Percentiles rank a stretch among this genome's conserved stretches.
phyloP scores from a whole-genome alignment of 768 basidiomycete species.

The Asterophora parasitica region DNA sequence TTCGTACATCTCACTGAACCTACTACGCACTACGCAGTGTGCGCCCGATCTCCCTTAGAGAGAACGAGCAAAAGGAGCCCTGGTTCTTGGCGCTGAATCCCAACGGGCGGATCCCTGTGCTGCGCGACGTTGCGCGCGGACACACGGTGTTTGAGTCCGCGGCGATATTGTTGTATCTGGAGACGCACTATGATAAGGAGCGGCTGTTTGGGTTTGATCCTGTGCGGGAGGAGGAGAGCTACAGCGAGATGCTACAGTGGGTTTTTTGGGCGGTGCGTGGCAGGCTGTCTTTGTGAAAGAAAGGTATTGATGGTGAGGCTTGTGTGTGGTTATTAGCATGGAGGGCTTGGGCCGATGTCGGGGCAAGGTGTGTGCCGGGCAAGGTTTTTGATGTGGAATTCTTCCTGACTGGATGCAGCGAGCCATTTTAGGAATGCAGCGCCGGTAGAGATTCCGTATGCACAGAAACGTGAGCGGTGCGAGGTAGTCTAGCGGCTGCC shows the following conservation, averaged over 20 bases:
- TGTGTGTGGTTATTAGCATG: conserved; percentile 7
- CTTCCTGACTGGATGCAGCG: conserved; percentile 2
- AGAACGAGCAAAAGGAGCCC: conserved; percentile 24
- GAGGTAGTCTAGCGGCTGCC: background rate
- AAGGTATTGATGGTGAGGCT: background rate
- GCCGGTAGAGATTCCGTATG: conserved; percentile 16
- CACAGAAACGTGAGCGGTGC: conserved; percentile 7
- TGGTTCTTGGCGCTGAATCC: conserved; percentile 36
- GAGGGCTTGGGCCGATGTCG: conserved; percentile 18
- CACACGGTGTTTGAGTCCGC: conserved; percentile 38
- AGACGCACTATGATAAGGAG: conserved; percentile 39
- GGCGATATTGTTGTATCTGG: conserved; percentile 43
- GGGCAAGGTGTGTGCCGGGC: conserved; percentile 14
- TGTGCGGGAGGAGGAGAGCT: conserved; percentile 23
- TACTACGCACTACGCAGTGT: conserved; percentile 6
- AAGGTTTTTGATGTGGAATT: background rate
- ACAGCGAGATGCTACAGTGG: conserved; percentile 41
- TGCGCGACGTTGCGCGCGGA: conserved; percentile 22
- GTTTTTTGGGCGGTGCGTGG: conserved; percentile 35
- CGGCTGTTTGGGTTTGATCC: conserved; percentile 35
- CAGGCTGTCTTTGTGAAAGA: background rate
- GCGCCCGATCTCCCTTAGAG: conserved; percentile 16
- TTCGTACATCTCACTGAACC: background rate
- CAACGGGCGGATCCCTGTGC: conserved; percentile 39
- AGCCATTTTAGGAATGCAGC: conserved; percentile 12